phyloP scores from a whole-genome alignment of 2,329 filamentous ascomycete species.

The Fusarium avenaceum region DNA sequence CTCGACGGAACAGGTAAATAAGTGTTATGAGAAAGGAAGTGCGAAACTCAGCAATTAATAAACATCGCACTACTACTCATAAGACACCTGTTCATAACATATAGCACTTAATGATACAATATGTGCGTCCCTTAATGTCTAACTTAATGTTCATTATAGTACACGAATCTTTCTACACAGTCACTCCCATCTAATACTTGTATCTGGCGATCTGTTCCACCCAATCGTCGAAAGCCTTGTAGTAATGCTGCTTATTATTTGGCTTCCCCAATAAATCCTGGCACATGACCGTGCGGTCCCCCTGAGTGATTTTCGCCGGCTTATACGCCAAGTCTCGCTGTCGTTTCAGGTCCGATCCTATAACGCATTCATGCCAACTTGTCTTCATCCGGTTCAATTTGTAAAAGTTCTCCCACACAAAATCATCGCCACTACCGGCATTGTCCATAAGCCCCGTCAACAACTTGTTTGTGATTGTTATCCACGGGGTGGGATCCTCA shows the following conservation, averaged over 20 bases:
- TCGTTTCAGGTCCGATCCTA: background rate
- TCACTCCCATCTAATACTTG: rapidly evolving
- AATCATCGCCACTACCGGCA: background rate
- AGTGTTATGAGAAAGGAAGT: background rate
- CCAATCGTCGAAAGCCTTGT: background rate
- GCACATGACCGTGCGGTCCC: rapidly evolving
- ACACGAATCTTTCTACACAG: background rate
- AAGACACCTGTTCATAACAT: background rate
- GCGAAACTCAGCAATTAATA: background rate
- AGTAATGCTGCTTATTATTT: background rate
- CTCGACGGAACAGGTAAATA: background rate
- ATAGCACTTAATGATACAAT: background rate
- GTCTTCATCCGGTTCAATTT: background rate
- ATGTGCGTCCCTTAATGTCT: background rate
- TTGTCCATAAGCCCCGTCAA: background rate
- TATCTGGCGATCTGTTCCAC: background rate
- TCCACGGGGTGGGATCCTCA: rapidly evolving
- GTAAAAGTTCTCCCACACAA: background rate
- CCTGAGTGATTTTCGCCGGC: background rate
- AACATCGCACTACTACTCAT: too few relatives aligned
- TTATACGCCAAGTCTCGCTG: rapidly evolving
- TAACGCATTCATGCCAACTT: rapidly evolving
- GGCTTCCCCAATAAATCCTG: background rate
- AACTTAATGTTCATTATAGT: background rate
- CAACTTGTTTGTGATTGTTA: rapidly evolving